Conservation (phyloP, 2,329 filamentous ascomycete species). For the Penicillium paneum region DNA sequence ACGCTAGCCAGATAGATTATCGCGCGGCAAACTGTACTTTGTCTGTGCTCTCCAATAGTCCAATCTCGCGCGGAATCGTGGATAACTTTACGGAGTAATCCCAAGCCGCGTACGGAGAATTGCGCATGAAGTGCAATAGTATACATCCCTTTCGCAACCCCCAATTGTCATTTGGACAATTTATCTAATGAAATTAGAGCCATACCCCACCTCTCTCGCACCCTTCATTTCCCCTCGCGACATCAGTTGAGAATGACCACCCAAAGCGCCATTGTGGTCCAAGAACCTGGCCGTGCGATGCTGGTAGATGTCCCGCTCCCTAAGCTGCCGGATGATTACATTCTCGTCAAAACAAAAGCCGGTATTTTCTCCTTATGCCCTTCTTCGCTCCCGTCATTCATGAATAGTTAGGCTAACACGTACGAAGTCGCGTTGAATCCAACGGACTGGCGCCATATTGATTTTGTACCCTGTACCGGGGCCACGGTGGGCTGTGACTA, state of each 20-base stretch:
- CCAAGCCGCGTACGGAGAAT: background rate
- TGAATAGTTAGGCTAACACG: slow-evolving; percentile 42
- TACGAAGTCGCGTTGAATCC: slow-evolving; percentile 54
- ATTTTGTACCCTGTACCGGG: slow-evolving; percentile 30
- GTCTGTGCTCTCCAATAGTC: background rate
- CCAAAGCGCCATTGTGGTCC: slow-evolving; percentile 14
- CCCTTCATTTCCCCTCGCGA: background rate
- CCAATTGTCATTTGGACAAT: background rate
- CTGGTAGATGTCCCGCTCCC: slow-evolving; percentile 32
- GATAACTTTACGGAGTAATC: background rate
- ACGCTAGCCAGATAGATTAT: background rate
- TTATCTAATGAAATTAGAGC: background rate
- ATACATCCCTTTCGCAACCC: background rate
- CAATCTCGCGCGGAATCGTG: background rate
- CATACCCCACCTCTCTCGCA: background rate
- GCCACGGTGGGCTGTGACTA: slow-evolving; percentile 51
- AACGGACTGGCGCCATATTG: slow-evolving; percentile 38
- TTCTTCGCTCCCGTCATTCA: background rate
- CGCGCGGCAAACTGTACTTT: background rate
- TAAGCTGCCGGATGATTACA: slow-evolving; percentile 45
- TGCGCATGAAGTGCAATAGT: background rate
- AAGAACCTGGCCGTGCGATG: slow-evolving; percentile 9
- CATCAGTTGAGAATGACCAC: slow-evolving; percentile 6
- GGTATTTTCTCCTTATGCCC: slow-evolving; percentile 3
- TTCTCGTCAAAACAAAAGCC: slow-evolving; percentile 49